Percentiles rank a stretch among this genome's conserved stretches.
Conservation (phyloP, 2,329 filamentous ascomycete species). For the Pyricularia pennisetigena region DNA sequence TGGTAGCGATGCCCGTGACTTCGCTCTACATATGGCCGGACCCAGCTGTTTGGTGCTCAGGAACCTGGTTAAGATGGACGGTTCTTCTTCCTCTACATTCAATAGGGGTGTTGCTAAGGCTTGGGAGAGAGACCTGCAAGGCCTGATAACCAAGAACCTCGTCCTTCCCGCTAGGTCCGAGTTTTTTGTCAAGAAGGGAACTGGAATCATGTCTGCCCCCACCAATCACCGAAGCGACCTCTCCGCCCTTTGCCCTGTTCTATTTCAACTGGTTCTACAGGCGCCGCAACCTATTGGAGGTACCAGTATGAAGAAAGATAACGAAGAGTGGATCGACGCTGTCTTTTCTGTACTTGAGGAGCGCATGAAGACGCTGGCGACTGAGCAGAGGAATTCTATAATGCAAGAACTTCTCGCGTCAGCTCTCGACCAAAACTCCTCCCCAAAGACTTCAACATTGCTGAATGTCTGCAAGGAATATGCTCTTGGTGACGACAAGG, state of each 20-base stretch:
- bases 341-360: slow-evolving; percentile 22
- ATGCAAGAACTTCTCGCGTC: slow-evolving; percentile 21
- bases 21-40: slow-evolving; percentile 35
- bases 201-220: slow-evolving; percentile 29
- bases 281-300: slow-evolving; percentile 20
- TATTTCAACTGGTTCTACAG: slow-evolving; percentile 32
- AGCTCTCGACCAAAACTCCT: slow-evolving; percentile 18
- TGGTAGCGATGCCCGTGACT: slow-evolving; percentile 33
- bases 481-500: slow-evolving; percentile 22
- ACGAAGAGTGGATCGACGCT: slow-evolving; percentile 29
- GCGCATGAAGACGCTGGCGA: slow-evolving; percentile 14
- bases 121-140: slow-evolving; percentile 37
- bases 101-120: slow-evolving; percentile 17
- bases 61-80: slow-evolving; percentile 25
- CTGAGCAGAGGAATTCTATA: slow-evolving; percentile 12
- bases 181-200: slow-evolving; percentile 31
- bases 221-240: slow-evolving; percentile 27
- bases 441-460: slow-evolving; percentile 29
- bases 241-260: slow-evolving; percentile 27
- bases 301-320: slow-evolving; percentile 26
- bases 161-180: slow-evolving; percentile 39
- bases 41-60: slow-evolving; percentile 28
- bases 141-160: slow-evolving; percentile 39
- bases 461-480: slow-evolving; percentile 31
- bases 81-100: slow-evolving; percentile 8